phyloP scores from a whole-genome alignment of 2,329 filamentous ascomycete genomes.

The Colletotrichum somersetense region DNA sequence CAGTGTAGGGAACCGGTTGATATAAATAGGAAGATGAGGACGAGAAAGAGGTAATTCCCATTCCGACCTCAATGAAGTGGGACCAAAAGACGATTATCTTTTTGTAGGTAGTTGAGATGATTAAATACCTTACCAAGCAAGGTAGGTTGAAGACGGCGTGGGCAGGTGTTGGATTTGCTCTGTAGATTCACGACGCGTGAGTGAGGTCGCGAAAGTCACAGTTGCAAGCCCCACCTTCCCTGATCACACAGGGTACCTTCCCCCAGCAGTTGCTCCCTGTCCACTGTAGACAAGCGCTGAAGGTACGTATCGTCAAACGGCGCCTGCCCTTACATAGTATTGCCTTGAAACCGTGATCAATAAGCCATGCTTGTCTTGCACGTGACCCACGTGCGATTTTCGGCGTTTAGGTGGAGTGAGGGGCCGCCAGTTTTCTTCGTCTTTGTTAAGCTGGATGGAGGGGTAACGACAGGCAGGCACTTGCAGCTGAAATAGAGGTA shows the following conservation, averaged over 20 bases:
- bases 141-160: background rate
- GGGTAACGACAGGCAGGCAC: slow-evolving; percentile 2
- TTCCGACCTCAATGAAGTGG: background rate
- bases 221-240: slow-evolving; percentile 15
- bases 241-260: slow-evolving; percentile 1
- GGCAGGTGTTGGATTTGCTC: background rate
- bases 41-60: background rate
- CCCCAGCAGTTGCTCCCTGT: background rate
- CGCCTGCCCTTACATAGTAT: too few relatives aligned
- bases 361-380: background rate
- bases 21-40: background rate
- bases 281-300: too few relatives aligned
- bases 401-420: background rate
- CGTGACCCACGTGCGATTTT: background rate
- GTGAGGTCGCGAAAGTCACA: slow-evolving; percentile 10
- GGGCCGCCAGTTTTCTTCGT: background rate
- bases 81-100: too few relatives aligned
- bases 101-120: background rate
- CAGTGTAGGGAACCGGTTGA: background rate
- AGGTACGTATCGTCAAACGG: background rate
- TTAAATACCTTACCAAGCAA: background rate
- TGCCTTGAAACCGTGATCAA: background rate
- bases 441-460: background rate
- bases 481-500: background rate
- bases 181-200: slow-evolving; percentile 13